Conservation (phyloP, 1,284 basidiomycete genomes). For the Megacollybia platyphylla region DNA sequence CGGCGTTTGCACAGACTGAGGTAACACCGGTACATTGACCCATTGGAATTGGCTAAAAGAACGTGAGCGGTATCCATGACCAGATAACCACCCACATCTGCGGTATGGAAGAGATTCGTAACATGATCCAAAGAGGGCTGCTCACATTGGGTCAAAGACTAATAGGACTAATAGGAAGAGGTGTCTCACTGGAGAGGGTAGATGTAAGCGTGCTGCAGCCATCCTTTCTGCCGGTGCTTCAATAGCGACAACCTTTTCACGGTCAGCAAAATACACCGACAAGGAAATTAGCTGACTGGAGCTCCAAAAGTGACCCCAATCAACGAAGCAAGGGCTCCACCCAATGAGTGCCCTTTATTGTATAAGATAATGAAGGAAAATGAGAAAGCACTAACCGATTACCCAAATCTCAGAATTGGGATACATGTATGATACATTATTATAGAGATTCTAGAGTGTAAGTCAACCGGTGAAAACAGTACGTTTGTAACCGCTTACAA, state of each 20-base stretch:
- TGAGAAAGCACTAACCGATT: conserved; percentile 12
- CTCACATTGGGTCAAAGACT: too few species aligned
- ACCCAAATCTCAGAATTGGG: conserved; percentile 78
- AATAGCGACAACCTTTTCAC: conserved; percentile 51
- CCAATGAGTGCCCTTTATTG: conserved; percentile 47
- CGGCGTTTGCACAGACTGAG: conserved; percentile 44
- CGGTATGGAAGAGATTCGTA: conserved; percentile 64
- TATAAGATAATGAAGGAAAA: too few species aligned
- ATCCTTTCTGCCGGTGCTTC: conserved; percentile 73
- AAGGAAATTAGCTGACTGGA: conserved; percentile 20
- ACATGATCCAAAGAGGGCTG: conserved; percentile 40
- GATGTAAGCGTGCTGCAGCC: conserved; percentile 67
- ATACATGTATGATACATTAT: conserved; percentile 74
- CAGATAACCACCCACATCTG: conserved; percentile 27
- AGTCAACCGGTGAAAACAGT: conserved; percentile 1
- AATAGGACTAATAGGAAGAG: too few species aligned
- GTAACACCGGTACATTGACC: conserved; percentile 48
- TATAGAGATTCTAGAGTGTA: conserved; percentile 49
- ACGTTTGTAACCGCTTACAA: conserved; percentile 23
- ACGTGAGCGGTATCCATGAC: neutral
- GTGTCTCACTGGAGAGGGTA: conserved; percentile 32
- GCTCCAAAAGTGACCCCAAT: conserved; percentile 76
- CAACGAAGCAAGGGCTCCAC: conserved; percentile 73
- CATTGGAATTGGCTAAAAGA: conserved; percentile 42
- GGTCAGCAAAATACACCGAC: too few species aligned